phyloP scores from a whole-genome alignment of 192 early-diverging fungal species.

The Nowakowskiella sp. region DNA sequence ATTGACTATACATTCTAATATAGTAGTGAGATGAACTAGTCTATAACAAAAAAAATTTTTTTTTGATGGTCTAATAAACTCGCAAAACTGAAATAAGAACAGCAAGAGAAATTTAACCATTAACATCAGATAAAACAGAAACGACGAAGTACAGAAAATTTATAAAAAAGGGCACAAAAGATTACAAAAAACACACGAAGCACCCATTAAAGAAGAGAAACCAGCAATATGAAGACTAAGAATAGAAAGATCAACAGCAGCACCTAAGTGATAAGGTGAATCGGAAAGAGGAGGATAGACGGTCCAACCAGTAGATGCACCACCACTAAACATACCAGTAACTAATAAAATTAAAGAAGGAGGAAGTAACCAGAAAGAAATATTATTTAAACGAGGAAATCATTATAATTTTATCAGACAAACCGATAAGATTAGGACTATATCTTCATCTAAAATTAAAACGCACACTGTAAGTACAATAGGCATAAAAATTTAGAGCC shows the following conservation, averaged over 20 bases:
- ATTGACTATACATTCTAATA: too few relatives aligned
- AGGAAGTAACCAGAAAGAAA: constrained; percentile 40
- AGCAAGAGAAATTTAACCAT: too few relatives aligned
- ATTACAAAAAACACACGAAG: too few relatives aligned
- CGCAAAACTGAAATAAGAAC: too few relatives aligned
- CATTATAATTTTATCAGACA: constrained; percentile 12
- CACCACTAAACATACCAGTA: constrained; percentile 36
- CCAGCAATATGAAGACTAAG: constrained; percentile 37
- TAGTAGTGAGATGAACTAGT: too few relatives aligned
- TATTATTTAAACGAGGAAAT: constrained; percentile 33
- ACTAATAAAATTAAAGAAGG: constrained; percentile 41
- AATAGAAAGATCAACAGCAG: constrained; percentile 40
- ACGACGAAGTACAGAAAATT: too few relatives aligned
- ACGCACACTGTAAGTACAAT: too few relatives aligned
- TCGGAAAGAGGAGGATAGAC: constrained; percentile 32
- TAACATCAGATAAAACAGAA: too few relatives aligned
- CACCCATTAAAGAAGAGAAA: constrained; percentile 35
- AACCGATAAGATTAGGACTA: constrained; percentile 22
- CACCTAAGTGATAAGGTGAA: constrained; percentile 31
- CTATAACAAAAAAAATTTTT: too few relatives aligned
- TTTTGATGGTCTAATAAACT: too few relatives aligned
- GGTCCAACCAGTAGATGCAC: constrained; percentile 34
- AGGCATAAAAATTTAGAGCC: too few relatives aligned
- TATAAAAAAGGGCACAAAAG: too few relatives aligned
- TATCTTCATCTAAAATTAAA: constrained; percentile 21